Evolutionary conservation across 345 rosid species (phyloP), one percentile per base, ranked within the genome.

Genomic region (Rubroshorea leprosula): DNA sequence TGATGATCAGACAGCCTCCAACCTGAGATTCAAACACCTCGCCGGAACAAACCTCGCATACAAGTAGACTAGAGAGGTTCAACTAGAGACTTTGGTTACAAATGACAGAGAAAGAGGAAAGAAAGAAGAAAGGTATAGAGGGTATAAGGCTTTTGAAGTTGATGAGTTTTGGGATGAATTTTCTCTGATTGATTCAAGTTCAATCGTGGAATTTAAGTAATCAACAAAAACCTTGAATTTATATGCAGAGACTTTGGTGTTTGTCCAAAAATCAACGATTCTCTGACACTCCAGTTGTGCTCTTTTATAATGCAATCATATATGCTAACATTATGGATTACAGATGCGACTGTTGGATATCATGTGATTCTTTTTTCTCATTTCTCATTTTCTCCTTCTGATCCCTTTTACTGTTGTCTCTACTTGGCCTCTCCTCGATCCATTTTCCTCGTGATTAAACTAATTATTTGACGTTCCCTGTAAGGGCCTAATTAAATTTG

Each of bases 341-440:
- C 68, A 67, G 75, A 72, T 70, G 64, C 71, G 21, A 71, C 52
- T 74, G 68, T 71, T 77, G 72, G 64, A 63, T 49, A 71, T 74
- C 75, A 66, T 71, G 76, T 71, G 76, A 74, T 52, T 57, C 8
- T 23, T 57, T 41, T 56, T 62, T 56, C 26, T 53, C 27, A 23
- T 23, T 69, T 38, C 25, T 49, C 26, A 60, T 56, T 54, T 45
- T 18, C n/a, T n/a, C n/a, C n/a, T n/a, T n/a, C n/a, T n/a, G n/a
- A n/a, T n/a, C n/a, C n/a, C 55, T 63, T 71, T 49, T 69, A 74
- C 77, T 73, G 80, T 63, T 79, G 76, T 72, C n/a, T n/a, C n/a
- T n/a, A n/a, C n/a, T n/a, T n/a, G n/a, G 13, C 56, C 31, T 23
- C 38, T 62, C 45, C n/a, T n/a, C n/a, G n/a, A n/a, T n/a, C n/a